These are phyloP conservation scores for Backusella psychrophila DNA, from an alignment of 192 early-diverging fungal genomes.

Conservation along the genomic window DNA sequence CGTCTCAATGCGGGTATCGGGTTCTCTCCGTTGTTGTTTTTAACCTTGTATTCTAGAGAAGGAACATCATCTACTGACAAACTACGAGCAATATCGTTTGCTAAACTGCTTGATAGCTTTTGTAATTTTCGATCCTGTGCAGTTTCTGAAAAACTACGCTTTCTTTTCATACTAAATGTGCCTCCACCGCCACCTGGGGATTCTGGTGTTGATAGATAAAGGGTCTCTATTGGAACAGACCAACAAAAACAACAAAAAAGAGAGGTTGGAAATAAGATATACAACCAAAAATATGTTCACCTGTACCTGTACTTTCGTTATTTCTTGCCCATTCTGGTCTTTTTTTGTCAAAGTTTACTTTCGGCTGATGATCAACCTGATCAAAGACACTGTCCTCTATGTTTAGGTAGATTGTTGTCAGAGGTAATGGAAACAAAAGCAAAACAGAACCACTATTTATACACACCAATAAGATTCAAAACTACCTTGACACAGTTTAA, in stretches of 20 bases:
- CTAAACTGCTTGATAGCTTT: slow-evolving; percentile 27
- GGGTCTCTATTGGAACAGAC: background rate
- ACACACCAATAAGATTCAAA: slow-evolving; percentile 22
- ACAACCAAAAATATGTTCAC: background rate
- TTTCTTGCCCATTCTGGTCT: slow-evolving; percentile 10
- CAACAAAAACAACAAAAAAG: background rate
- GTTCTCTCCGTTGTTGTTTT: background rate
- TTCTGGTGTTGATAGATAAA: background rate
- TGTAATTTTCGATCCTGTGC: slow-evolving; percentile 31
- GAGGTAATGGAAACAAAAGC: background rate
- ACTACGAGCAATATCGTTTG: slow-evolving; percentile 37
- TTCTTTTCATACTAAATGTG: slow-evolving; percentile 16
- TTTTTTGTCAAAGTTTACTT: background rate
- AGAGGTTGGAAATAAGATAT: background rate
- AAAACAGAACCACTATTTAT: background rate
- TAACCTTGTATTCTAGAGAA: background rate
- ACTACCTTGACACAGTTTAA: slow-evolving; percentile 22
- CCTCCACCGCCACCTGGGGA: background rate
- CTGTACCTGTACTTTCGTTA: slow-evolving; percentile 7
- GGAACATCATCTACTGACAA: slow-evolving; percentile 23
- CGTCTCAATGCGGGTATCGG: slow-evolving; percentile 26
- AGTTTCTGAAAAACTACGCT: slow-evolving; percentile 33
- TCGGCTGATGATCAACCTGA: slow-evolving; percentile 1
- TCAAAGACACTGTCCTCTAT: slow-evolving; percentile 26
- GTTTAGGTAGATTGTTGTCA: background rate